Evolutionary conservation across 2,329 filamentous ascomycete genomes (phyloP).

Genomic region (Botrytis fabae): DNA sequence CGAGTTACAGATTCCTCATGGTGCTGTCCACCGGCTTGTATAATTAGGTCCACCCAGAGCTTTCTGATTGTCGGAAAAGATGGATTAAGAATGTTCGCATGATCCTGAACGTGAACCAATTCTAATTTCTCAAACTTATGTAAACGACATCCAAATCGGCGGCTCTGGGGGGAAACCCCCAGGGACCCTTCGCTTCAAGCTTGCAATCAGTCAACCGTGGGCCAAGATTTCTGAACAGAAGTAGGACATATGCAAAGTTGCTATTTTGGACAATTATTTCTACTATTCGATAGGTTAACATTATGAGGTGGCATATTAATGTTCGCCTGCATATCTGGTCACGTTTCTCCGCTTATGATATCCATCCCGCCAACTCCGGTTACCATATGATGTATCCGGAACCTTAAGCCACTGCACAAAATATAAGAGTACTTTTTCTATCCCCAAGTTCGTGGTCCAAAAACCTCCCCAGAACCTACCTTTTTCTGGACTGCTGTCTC

Average conservation of each 20-base stretch:
- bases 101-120: background rate
- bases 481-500: slow-evolving; percentile 29
- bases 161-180: background rate
- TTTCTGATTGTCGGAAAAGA: background rate
- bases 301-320: background rate
- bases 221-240: background rate
- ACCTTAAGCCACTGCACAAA: background rate
- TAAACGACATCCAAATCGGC: background rate
- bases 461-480: slow-evolving; percentile 27
- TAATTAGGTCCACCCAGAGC: background rate
- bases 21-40: background rate
- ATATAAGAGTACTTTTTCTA: background rate
- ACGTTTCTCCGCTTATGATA: background rate
- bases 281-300: background rate
- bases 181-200: background rate
- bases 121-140: background rate
- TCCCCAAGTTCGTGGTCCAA: slow-evolving; percentile 26
- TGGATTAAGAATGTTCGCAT: background rate
- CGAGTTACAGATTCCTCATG: background rate
- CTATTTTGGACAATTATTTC: background rate
- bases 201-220: background rate
- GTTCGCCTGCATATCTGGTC: no score
- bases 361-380: background rate
- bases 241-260: background rate
- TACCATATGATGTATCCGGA: background rate